These are phyloP conservation scores for Nakataea oryzae DNA, from an alignment of 2,329 filamentous ascomycete genomes.

Conservation along the genomic window DNA sequence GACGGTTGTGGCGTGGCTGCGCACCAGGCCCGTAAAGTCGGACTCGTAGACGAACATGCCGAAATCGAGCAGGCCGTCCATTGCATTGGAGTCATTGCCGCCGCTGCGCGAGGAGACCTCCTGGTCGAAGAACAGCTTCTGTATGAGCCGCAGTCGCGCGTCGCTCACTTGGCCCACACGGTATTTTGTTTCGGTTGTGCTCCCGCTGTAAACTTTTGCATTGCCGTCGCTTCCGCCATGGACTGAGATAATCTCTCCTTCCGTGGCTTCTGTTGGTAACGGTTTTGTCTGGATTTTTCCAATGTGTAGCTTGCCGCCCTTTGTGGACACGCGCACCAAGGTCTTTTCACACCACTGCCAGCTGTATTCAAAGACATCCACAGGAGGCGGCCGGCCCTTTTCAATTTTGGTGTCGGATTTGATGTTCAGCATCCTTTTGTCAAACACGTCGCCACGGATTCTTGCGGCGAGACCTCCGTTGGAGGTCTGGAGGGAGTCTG, in stretches of 20 bases:
- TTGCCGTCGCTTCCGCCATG: not conserved
- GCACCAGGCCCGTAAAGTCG: constrained; percentile 9
- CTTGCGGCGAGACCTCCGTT: not conserved
- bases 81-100: not conserved
- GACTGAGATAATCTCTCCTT: not conserved
- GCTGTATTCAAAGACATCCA: not conserved
- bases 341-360: not conserved
- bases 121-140: not conserved
- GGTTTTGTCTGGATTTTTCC: not conserved
- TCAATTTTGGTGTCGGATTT: not conserved
- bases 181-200: not conserved
- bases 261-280: not conserved
- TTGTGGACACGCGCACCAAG: not conserved
- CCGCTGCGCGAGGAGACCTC: not conserved
- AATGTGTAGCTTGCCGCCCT: not conserved
- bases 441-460: not conserved
- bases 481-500: not conserved
- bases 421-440: not conserved
- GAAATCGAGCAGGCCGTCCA: not conserved
- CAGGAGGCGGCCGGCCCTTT: too few species aligned
- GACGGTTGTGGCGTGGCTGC: constrained; percentile 7
- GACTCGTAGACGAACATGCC: not conserved
- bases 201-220: not conserved
- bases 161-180: not conserved
- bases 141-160: not conserved